A percentile compares a stretch with the other conserved stretches of the same genome.
These are phyloP conservation scores for Trichoderma simmonsii DNA, from an alignment of 2,329 filamentous ascomycete genomes.

Conservation along the genomic window DNA sequence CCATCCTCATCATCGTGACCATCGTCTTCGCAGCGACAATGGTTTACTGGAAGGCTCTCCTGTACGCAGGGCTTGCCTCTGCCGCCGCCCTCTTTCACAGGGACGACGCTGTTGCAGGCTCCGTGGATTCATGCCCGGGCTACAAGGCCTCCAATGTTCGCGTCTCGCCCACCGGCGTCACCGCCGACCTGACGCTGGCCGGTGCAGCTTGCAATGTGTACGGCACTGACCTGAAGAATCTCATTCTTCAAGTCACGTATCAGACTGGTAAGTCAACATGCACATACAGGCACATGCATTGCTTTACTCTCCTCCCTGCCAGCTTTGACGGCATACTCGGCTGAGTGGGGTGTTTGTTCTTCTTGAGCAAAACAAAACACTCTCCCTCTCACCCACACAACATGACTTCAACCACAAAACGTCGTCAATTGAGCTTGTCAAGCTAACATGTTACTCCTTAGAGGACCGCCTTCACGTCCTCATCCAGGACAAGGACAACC, in stretches of 20 bases:
- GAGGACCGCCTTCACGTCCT: conserved; percentile 70
- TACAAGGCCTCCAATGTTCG: conserved; percentile 63
- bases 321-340: not conserved
- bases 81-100: conserved; percentile 20
- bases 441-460: conserved; percentile 27
- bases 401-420: not conserved
- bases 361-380: not conserved
- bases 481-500: conserved; percentile 66
- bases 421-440: not conserved
- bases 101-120: conserved; percentile 3
- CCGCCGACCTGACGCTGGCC: conserved; percentile 66
- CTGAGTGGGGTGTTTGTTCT: not conserved
- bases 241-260: conserved; percentile 60
- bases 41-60: conserved; percentile 22
- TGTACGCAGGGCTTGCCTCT: conserved; percentile 24
- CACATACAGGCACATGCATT: too few species aligned
- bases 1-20: not conserved
- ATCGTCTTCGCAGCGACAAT: conserved; percentile 16
- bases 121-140: conserved; percentile 57
- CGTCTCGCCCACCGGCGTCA: conserved; percentile 53
- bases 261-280: conserved; percentile 27
- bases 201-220: conserved; percentile 73
- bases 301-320: not conserved
- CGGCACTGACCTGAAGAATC: conserved; percentile 66
- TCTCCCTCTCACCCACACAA: not conserved